These are phyloP conservation scores for Pichia paraexigua DNA, from an alignment of 805 yeast genomes.

Conservation along the genomic window DNA sequence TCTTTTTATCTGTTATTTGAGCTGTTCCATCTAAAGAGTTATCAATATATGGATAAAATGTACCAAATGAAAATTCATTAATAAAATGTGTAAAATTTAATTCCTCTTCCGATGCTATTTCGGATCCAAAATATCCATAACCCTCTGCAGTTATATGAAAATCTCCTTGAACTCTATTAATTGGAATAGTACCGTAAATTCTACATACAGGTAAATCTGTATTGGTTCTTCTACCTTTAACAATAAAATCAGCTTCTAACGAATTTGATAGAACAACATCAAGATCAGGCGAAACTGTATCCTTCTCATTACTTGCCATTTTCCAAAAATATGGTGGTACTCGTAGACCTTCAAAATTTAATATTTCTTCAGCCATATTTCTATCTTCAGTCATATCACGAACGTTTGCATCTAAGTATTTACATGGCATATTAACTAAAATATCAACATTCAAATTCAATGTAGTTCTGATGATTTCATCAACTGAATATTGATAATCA, in stretches of 20 bases:
- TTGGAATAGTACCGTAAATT: conserved; percentile 73
- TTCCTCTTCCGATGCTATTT: conserved; percentile 36
- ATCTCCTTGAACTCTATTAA: conserved; percentile 79
- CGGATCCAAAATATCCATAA: conserved; percentile 40
- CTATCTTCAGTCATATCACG: conserved; percentile 72
- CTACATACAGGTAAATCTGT: conserved; percentile 76
- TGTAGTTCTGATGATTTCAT: conserved; percentile 45
- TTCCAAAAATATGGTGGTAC: conserved; percentile 44
- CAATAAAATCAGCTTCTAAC: conserved; percentile 53
- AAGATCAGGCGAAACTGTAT: conserved; percentile 49
- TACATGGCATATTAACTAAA: conserved; percentile 79
- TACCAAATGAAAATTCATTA: conserved; percentile 85
- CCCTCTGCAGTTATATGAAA: conserved; percentile 80
- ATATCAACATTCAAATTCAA: conserved; percentile 72
- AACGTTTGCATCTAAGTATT: conserved; percentile 63
- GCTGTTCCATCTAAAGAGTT: conserved; percentile 84
- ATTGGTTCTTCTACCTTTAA: conserved; percentile 33
- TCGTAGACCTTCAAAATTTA: conserved; percentile 59
- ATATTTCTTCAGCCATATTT: conserved; percentile 65
- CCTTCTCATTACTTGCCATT: conserved; percentile 28
- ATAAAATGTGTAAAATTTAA: conserved; percentile 80
- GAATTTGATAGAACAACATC: conserved; percentile 62
- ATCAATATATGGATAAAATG: conserved; percentile 73
- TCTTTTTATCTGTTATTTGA: conserved; percentile 40
- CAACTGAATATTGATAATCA: conserved; percentile 73